Evolutionary conservation across 2,329 filamentous ascomycete species (phyloP).

Genomic region (Zarea fungicola): DNA sequence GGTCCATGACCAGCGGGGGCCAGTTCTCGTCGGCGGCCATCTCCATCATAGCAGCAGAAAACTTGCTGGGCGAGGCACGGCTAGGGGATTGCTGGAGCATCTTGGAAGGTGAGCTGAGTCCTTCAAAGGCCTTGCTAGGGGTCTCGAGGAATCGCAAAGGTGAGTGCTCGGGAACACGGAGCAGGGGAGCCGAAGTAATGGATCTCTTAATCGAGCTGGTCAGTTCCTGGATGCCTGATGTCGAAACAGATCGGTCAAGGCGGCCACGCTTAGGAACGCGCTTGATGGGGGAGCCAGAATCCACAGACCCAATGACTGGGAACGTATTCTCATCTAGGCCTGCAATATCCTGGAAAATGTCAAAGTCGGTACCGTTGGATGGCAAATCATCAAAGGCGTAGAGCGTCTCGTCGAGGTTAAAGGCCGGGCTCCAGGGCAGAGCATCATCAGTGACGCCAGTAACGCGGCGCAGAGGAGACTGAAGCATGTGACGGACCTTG

Average conservation of each 20-base stretch:
- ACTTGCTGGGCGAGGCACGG: constrained; percentile 48
- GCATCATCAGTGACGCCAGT: constrained; percentile 35
- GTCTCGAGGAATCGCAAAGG: constrained; percentile 43
- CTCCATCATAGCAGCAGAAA: constrained; percentile 28
- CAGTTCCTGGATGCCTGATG: constrained; percentile 57
- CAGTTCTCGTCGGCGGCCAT: constrained; percentile 35
- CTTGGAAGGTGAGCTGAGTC: constrained; percentile 52
- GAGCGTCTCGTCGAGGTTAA: constrained; percentile 54
- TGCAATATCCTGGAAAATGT: constrained; percentile 51
- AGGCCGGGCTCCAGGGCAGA: constrained; percentile 61
- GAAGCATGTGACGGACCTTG: constrained; percentile 73
- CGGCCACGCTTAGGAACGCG: constrained; percentile 54
- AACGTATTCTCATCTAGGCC: constrained; percentile 25
- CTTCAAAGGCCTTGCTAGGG: constrained; percentile 53
- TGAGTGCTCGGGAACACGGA: constrained; percentile 42
- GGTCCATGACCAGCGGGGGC: constrained; percentile 29
- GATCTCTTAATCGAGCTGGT: constrained; percentile 50
- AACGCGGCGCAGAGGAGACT: constrained; percentile 61
- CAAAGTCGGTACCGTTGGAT: constrained; percentile 50
- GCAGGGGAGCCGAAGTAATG: constrained; percentile 43
- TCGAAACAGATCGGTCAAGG: constrained; percentile 58
- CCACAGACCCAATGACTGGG: constrained; percentile 40
- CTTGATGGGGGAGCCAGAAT: constrained; percentile 63
- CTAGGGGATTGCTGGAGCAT: constrained; percentile 33
- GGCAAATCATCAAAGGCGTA: constrained; percentile 46